These are phyloP conservation scores for Annulohypoxylon nitens DNA, from an alignment of 495 filamentous ascomycete species.

Conservation along the genomic window DNA sequence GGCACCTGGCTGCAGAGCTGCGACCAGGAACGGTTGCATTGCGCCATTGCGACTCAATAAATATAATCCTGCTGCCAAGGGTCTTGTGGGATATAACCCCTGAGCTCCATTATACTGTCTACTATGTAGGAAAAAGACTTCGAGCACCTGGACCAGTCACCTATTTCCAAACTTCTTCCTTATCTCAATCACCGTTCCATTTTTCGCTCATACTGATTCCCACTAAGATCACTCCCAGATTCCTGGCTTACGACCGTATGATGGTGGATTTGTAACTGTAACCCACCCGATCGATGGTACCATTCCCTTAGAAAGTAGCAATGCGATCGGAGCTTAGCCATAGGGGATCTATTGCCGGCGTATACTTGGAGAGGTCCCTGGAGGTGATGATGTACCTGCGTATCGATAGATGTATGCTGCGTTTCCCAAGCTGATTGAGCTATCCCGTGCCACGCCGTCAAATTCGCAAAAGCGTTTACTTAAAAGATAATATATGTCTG, in stretches of 20 bases:
- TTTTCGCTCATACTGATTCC: slow-evolving; percentile 14
- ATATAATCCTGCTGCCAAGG: slow-evolving; percentile 30
- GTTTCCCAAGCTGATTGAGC: not conserved
- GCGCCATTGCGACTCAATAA: slow-evolving; percentile 31
- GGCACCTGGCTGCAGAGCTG: slow-evolving; percentile 35
- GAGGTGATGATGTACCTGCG: slow-evolving; percentile 5
- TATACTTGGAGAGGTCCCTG: slow-evolving; percentile 1
- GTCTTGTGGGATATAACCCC: slow-evolving; percentile 27
- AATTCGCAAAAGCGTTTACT: slow-evolving; percentile 16
- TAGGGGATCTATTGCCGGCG: slow-evolving; percentile 20
- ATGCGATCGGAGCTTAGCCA: slow-evolving; percentile 35
- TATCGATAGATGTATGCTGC: slow-evolving; percentile 4
- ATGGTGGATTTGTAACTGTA: slow-evolving; percentile 30
- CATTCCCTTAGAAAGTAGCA: slow-evolving; percentile 26
- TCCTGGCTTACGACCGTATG: slow-evolving; percentile 37
- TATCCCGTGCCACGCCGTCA: slow-evolving; percentile 5
- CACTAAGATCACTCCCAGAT: slow-evolving; percentile 28
- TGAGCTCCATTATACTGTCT: slow-evolving; percentile 22
- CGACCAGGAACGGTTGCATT: slow-evolving; percentile 36
- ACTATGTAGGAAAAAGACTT: slow-evolving; percentile 1
- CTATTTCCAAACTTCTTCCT: slow-evolving; percentile 1
- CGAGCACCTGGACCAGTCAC: slow-evolving; percentile 14
- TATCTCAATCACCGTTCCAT: slow-evolving; percentile 21
- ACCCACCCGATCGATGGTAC: slow-evolving; percentile 43
- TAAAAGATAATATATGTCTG: slow-evolving; percentile 14